Percentiles rank a stretch among this genome's conserved stretches.
These are phyloP conservation scores for Phoenix roebelenii DNA, from an alignment of 176 grass and related monocot species.

Conservation along the genomic window DNA sequence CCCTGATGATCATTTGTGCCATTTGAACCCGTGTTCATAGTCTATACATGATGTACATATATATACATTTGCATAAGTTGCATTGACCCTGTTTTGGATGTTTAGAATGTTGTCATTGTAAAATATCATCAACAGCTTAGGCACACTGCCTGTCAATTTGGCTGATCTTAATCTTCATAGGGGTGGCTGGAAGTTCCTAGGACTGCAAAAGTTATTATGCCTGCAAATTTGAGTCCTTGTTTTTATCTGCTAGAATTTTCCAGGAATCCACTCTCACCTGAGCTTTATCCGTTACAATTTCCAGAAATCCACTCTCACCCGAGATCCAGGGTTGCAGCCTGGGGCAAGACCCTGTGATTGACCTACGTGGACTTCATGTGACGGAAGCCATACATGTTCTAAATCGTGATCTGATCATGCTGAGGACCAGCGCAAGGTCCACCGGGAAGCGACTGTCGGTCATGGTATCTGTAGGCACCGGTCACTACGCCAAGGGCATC, in stretches of 20 bases:
- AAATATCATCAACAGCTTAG: too few relatives aligned
- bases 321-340: conserved; percentile 50
- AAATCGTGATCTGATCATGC: conserved; percentile 59
- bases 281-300: background rate
- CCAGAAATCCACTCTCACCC: conserved; percentile 36
- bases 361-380: conserved; percentile 57
- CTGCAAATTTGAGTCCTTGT: too few relatives aligned
- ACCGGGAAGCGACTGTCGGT: conserved; percentile 47
- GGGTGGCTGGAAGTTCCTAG: too few relatives aligned
- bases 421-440: conserved; percentile 48
- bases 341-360: conserved; percentile 63
- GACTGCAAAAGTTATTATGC: too few relatives aligned
- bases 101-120: too few relatives aligned
- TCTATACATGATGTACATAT: too few relatives aligned
- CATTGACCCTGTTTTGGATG: too few relatives aligned
- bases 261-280: conserved; percentile 16
- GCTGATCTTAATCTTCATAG: too few relatives aligned
- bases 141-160: too few relatives aligned
- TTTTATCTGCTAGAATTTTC: conserved; percentile 5
- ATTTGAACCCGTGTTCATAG: too few relatives aligned
- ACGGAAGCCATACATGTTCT: conserved; percentile 67
- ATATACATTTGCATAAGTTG: too few relatives aligned
- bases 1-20: too few relatives aligned
- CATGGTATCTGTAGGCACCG: conserved; percentile 36
- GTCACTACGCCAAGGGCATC: conserved; percentile 13